phyloP scores from a whole-genome alignment of 2,329 filamentous ascomycete genomes.

The Cordyceps militaris region DNA sequence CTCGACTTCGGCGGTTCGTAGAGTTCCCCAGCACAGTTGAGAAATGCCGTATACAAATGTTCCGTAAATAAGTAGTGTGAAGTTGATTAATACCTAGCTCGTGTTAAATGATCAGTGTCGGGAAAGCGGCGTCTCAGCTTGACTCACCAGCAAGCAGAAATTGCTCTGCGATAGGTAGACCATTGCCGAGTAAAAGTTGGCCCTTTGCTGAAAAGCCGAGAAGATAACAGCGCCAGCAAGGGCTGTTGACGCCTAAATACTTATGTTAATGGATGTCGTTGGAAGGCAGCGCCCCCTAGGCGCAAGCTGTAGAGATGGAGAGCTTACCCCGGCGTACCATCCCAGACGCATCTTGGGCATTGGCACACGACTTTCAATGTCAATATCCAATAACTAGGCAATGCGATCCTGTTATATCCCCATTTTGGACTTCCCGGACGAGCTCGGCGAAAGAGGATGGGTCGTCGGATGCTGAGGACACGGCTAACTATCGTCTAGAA shows the following conservation, averaged over 20 bases:
- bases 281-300: conserved; percentile 16
- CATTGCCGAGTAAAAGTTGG: conserved; percentile 97
- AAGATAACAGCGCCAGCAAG: conserved; percentile 78
- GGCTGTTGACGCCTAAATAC: conserved; percentile 65
- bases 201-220: conserved; percentile 87
- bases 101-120: neutral
- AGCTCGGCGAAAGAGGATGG: neutral
- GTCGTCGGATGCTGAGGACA: neutral
- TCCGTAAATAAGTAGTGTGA: conserved; percentile 74
- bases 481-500: neutral
- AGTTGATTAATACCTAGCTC: conserved; percentile 76
- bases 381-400: conserved; percentile 10
- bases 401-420: neutral
- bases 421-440: neutral
- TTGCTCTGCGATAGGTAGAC: conserved; percentile 96
- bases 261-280: conserved; percentile 15
- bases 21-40: conserved; percentile 78
- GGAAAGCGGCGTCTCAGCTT: neutral
- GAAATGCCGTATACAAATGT: conserved; percentile 82
- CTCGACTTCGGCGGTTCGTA: conserved; percentile 91
- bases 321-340: conserved; percentile 55
- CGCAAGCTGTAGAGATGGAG: conserved; percentile 16
- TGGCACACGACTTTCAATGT: conserved; percentile 8
- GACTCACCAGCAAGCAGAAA: conserved; percentile 77
- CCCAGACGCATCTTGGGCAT: conserved; percentile 48